Evolutionary conservation across 176 grass and related monocot genomes (phyloP), one percentile per base, ranked within the genome.

Genomic region (Rhynchospora breviuscula): DNA sequence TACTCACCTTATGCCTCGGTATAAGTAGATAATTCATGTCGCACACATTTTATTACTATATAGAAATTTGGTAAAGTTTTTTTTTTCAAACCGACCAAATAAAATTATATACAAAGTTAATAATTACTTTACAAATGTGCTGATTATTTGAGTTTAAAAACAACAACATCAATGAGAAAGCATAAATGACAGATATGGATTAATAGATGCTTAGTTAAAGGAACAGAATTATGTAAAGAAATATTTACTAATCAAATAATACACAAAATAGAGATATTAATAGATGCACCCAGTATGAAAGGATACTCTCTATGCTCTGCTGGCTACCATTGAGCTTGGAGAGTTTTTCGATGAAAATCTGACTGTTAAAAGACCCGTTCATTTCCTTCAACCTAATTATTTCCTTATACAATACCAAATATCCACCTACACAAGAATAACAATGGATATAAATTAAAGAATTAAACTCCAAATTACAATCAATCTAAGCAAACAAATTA

Each of bases 251-350:
- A 54, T 22, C 6, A 76, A 8, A n/a, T 21, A 54, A 76, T 75
- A 52, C 3, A 19, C 5, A 7, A 51, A 3, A 75, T 14, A 19
- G 25, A 52, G 43, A 68, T 43, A 48, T 6, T 23, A 74, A 23
- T 46, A 75, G 47, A 75, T 23, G 70, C 3, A 26, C 22, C 52
- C 53, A 75, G 72, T 26, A 80, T 35, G 22, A 84, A 92, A 90
- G 93, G 96, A 99, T 99, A 99, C 96, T 99, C 86, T 99, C 91
- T 91, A 99, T 99, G 80, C 93, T 99, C 81, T 99, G 96, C 22
- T 95, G 96, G 80, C 89, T 85, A 85, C 86, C 93, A 85, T 95
- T 99, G 72, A 99, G 91, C 76, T 92, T 99, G 1, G 77, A 56
- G 85, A 99, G 93, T 83, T 99, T 99, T 82, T 99, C 93, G 1